Conservation (phyloP, 768 basidiomycete species). For the Collybia sordida region DNA sequence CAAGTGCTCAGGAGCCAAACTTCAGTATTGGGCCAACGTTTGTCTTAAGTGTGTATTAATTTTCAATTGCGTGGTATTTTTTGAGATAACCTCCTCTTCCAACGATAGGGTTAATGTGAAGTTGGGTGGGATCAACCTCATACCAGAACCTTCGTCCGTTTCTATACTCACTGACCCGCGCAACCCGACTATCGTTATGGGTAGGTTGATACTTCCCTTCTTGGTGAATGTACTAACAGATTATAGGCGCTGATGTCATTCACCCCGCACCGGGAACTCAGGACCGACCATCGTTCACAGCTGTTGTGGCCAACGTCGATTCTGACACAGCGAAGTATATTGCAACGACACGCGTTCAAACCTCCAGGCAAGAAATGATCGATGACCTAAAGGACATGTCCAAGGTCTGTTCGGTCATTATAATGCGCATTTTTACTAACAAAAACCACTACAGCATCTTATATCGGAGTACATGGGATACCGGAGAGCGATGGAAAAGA, state of each 20-base stretch:
- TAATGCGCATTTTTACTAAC: neutral
- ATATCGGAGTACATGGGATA: constrained; percentile 56
- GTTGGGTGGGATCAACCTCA: constrained; percentile 77
- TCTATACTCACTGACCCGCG: constrained; percentile 58
- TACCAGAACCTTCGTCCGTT: constrained; percentile 63
- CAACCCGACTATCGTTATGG: constrained; percentile 78
- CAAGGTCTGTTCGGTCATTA: constrained; percentile 33
- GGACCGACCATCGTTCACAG: constrained; percentile 73
- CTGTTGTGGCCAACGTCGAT: constrained; percentile 77
- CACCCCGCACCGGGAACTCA: constrained; percentile 76
- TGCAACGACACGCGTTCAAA: constrained; percentile 54
- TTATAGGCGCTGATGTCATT: constrained; percentile 70
- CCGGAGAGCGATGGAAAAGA: constrained; percentile 47
- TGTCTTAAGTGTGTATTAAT: constrained; percentile 62
- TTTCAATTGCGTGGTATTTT: neutral
- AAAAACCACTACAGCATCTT: constrained; percentile 39
- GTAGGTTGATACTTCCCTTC: constrained; percentile 27
- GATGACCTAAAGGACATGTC: constrained; percentile 65
- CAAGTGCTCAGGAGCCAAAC: constrained; percentile 64
- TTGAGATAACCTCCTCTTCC: neutral
- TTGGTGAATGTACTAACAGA: neutral
- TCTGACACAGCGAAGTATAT: constrained; percentile 66
- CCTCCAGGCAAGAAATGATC: constrained; percentile 66
- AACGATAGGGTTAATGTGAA: constrained; percentile 72
- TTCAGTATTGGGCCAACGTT: constrained; percentile 82